Evolutionary conservation across 2,329 filamentous ascomycete genomes (phyloP).

Genomic region (Fusarium sp.): DNA sequence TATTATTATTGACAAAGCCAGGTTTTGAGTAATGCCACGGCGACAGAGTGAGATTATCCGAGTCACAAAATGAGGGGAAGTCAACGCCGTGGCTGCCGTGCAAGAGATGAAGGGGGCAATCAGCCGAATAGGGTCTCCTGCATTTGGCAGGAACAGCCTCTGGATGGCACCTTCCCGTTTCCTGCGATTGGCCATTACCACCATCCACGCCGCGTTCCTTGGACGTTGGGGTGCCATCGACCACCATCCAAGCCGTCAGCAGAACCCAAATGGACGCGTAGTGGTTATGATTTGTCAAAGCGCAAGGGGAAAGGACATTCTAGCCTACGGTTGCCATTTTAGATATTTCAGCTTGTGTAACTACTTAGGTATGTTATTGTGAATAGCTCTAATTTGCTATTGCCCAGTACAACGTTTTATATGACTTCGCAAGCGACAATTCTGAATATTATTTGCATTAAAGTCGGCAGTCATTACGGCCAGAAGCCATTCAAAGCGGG

Average conservation of each 20-base stretch:
- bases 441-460: neutral
- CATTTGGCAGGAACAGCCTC: constrained; percentile 35
- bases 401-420: neutral
- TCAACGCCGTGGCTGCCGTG: constrained; percentile 34
- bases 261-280: constrained; percentile 23
- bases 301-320: constrained; percentile 22
- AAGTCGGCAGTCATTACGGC: constrained; percentile 34
- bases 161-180: constrained; percentile 37
- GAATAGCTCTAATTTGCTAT: neutral
- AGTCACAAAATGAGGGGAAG: constrained; percentile 39
- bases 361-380: neutral
- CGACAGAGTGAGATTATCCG: constrained; percentile 28
- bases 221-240: constrained; percentile 16
- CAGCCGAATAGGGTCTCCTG: constrained; percentile 33
- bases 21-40: constrained; percentile 32
- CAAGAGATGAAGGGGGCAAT: constrained; percentile 34
- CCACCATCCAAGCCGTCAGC: constrained; percentile 29
- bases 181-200: constrained; percentile 31
- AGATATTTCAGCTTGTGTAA: neutral
- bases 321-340: neutral
- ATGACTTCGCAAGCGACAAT: constrained; percentile 20
- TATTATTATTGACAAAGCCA: constrained; percentile 18
- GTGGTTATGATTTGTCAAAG: constrained; percentile 37
- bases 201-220: constrained; percentile 24
- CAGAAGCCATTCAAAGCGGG: constrained; percentile 29